phyloP scores from a whole-genome alignment of 2,329 filamentous ascomycete species.

The Daldinia sp. region DNA sequence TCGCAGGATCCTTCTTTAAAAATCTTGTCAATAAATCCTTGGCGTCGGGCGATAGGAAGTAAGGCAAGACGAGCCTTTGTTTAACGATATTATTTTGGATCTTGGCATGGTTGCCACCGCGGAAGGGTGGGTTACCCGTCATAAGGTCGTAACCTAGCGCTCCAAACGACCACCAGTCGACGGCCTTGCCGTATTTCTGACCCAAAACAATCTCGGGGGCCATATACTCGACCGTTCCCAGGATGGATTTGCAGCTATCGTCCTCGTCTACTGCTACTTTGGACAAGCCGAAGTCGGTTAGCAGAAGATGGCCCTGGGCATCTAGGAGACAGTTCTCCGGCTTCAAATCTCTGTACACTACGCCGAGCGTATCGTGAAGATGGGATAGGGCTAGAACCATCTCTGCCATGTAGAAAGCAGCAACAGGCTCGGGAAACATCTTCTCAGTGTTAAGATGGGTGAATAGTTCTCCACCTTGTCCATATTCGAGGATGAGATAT shows the following conservation, averaged over 20 bases:
- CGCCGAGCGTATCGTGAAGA: slow-evolving; percentile 89
- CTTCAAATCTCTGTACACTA: slow-evolving; percentile 97
- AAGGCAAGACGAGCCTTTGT: slow-evolving; percentile 88
- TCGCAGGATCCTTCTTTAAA: slow-evolving; percentile 90
- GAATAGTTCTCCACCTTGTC: slow-evolving; percentile 95
- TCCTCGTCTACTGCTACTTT: slow-evolving; percentile 86
- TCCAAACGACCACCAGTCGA: slow-evolving; percentile 99
- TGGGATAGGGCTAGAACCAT: slow-evolving; percentile 95
- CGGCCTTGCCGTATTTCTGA: slow-evolving; percentile 89
- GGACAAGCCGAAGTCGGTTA: slow-evolving; percentile 96
- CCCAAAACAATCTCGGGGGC: slow-evolving; percentile 93
- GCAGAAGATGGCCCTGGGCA: slow-evolving; percentile 87
- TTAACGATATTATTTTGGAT: slow-evolving; percentile 96
- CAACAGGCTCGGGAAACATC: slow-evolving; percentile 91
- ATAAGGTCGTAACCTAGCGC: slow-evolving; percentile 92
- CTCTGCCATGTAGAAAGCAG: slow-evolving; percentile 98
- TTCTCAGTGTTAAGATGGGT: slow-evolving; percentile 93
- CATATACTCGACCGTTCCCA: slow-evolving; percentile 99
- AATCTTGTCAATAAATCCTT: slow-evolving; percentile 94
- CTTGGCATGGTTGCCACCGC: slow-evolving; percentile 90
- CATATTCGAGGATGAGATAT: slow-evolving; percentile 97
- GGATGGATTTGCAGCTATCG: slow-evolving; percentile 83
- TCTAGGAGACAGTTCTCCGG: slow-evolving; percentile 97
- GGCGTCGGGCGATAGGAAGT: slow-evolving; percentile 90
- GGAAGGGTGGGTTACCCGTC: slow-evolving; percentile 92